Evolutionary conservation across 257 asterid species (phyloP).

Genomic region (Solanum pennellii): DNA sequence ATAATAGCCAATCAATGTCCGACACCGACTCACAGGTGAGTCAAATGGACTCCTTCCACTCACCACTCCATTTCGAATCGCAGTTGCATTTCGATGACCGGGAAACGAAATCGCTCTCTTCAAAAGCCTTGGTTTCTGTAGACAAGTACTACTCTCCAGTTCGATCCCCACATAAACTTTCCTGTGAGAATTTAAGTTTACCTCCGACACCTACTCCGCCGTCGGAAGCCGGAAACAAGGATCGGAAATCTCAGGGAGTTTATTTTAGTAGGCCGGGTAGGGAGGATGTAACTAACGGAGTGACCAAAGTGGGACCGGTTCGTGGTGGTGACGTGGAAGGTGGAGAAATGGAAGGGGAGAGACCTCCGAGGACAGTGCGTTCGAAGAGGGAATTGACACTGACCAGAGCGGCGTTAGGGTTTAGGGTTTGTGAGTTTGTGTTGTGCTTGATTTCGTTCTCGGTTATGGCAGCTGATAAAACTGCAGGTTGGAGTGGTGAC

Average conservation of each 20-base stretch:
- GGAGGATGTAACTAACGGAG: slow-evolving; percentile 30
- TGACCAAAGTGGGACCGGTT: slow-evolving; percentile 38
- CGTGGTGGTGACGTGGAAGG: slow-evolving; percentile 25
- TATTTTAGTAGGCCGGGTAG: slow-evolving; percentile 13
- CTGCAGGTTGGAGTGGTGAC: slow-evolving; percentile 97
- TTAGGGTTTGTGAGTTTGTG: slow-evolving; percentile 56
- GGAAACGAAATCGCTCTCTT: not conserved
- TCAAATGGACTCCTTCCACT: slow-evolving; percentile 63
- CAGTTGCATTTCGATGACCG: slow-evolving; percentile 58
- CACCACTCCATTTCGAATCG: slow-evolving; percentile 67
- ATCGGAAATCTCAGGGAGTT: slow-evolving; percentile 23
- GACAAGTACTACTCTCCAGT: slow-evolving; percentile 39
- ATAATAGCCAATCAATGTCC: slow-evolving; percentile 68
- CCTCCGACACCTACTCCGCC: slow-evolving; percentile 13
- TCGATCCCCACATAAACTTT: slow-evolving; percentile 36
- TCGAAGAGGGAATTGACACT: slow-evolving; percentile 28
- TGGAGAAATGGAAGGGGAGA: slow-evolving; percentile 35
- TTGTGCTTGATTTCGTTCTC: slow-evolving; percentile 71
- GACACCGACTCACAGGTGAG: slow-evolving; percentile 77
- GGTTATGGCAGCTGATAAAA: slow-evolving; percentile 90
- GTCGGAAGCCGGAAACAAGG: slow-evolving; percentile 20
- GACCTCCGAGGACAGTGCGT: slow-evolving; percentile 26
- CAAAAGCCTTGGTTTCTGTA: slow-evolving; percentile 31
- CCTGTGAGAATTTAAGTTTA: slow-evolving; percentile 18
- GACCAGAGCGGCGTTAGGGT: slow-evolving; percentile 42